These are phyloP conservation scores for Pestalotiopsis fici DNA, from an alignment of 2,329 filamentous ascomycete genomes.

Conservation along the genomic window DNA sequence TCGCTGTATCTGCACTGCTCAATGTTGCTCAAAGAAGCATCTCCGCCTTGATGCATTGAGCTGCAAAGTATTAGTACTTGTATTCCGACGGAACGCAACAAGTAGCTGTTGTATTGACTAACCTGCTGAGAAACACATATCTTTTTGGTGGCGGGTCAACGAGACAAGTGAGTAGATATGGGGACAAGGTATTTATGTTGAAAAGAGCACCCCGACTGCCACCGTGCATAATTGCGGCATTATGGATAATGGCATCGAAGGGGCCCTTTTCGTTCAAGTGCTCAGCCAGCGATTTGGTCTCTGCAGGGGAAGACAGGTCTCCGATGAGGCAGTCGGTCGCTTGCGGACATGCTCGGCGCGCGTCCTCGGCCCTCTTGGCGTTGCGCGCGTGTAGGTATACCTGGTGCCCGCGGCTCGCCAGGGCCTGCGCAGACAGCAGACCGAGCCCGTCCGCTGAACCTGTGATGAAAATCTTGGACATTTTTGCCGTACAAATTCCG, in stretches of 20 bases:
- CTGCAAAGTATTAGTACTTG: constrained; percentile 26
- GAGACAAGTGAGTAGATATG: constrained; percentile 55
- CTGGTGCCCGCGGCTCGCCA: constrained; percentile 51
- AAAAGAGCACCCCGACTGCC: constrained; percentile 43
- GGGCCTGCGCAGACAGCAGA: constrained; percentile 47
- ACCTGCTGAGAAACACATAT: constrained; percentile 48
- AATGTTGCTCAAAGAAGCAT: constrained; percentile 35
- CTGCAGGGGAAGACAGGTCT: constrained; percentile 51
- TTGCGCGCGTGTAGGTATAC: constrained; percentile 60
- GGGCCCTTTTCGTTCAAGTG: constrained; percentile 32
- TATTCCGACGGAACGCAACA: no score
- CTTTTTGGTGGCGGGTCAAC: constrained; percentile 42
- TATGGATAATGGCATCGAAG: constrained; percentile 60
- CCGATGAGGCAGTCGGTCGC: constrained; percentile 52
- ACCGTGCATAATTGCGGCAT: constrained; percentile 51
- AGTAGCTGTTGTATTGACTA: not conserved
- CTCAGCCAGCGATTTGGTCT: constrained; percentile 51
- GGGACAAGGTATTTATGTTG: constrained; percentile 58
- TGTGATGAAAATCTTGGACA: constrained; percentile 43
- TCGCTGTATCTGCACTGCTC: constrained; percentile 46
- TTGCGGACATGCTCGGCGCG: constrained; percentile 45
- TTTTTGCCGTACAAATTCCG: constrained; percentile 4
- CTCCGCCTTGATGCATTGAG: constrained; percentile 49
- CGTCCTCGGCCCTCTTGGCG: constrained; percentile 50
- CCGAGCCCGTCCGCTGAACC: constrained; percentile 61